phyloP scores from a whole-genome alignment of 208 protist species.

The Leishmania arabica region DNA sequence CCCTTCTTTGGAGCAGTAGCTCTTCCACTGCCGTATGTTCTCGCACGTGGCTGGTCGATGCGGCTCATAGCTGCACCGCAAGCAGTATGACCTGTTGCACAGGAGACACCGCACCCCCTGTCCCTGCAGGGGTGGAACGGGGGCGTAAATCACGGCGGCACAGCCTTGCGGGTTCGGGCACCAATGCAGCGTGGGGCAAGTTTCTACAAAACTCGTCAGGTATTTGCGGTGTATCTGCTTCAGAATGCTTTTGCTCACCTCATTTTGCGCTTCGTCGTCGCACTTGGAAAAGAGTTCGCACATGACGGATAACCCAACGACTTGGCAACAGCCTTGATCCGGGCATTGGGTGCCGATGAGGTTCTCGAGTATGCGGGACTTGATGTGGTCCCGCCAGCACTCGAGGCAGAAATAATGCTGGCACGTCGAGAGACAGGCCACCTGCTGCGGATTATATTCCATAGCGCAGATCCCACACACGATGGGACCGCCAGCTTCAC shows the following conservation, averaged over 20 bases:
- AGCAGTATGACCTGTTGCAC: slow-evolving; percentile 51
- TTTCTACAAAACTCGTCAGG: slow-evolving; percentile 23
- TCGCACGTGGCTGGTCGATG: slow-evolving; percentile 66
- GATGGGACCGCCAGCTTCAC: neutral
- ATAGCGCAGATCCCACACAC: slow-evolving; percentile 17
- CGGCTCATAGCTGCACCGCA: slow-evolving; percentile 37
- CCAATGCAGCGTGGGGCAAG: slow-evolving; percentile 51
- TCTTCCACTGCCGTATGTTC: slow-evolving; percentile 49
- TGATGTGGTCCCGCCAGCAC: slow-evolving; percentile 45
- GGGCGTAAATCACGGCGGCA: slow-evolving; percentile 45
- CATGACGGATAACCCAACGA: slow-evolving; percentile 31
- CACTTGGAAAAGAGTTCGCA: slow-evolving; percentile 11
- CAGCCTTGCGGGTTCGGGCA: slow-evolving; percentile 76
- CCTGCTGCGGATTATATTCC: slow-evolving; percentile 17
- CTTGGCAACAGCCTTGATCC: slow-evolving; percentile 24
- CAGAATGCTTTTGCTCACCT: neutral
- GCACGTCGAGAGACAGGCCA: slow-evolving; percentile 32
- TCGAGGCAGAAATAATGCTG: slow-evolving; percentile 37
- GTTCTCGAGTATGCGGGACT: slow-evolving; percentile 15
- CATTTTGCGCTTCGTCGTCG: neutral
- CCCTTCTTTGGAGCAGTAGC: slow-evolving; percentile 46
- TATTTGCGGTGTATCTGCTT: slow-evolving; percentile 33
- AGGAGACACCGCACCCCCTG: slow-evolving; percentile 50
- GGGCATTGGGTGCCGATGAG: slow-evolving; percentile 30
- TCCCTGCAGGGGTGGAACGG: slow-evolving; percentile 37